Evolutionary conservation across 441 rosid species (phyloP).

Genomic region (Aquilaria agallochum): DNA sequence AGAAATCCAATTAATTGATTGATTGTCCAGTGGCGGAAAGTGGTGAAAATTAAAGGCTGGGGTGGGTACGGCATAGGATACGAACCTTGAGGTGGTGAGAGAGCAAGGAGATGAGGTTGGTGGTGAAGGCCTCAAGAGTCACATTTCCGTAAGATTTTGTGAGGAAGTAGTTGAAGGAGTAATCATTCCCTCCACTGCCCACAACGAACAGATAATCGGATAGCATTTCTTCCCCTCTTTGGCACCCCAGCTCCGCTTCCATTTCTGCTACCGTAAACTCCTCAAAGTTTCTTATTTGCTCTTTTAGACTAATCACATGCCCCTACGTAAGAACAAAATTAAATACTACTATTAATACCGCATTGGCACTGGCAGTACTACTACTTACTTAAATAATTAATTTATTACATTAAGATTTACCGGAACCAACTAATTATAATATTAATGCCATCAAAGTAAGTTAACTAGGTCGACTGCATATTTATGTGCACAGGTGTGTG

Average conservation of each 20-base stretch:
- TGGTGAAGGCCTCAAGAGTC: constrained; percentile 35
- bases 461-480: no score
- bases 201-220: constrained; percentile 35
- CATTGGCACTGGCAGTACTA: no score
- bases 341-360: no score
- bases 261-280: constrained; percentile 29
- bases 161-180: constrained; percentile 45
- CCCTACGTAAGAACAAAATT: constrained; percentile 21
- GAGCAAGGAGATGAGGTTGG: constrained; percentile 32
- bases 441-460: no score
- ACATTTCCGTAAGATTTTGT: constrained; percentile 5
- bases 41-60: not conserved
- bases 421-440: no score
- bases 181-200: constrained; percentile 62
- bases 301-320: constrained; percentile 32
- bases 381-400: no score
- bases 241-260: constrained; percentile 18
- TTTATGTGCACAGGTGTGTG: not conserved
- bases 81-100: constrained; percentile 40
- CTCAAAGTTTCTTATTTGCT: constrained; percentile 46
- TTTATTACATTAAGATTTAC: no score
- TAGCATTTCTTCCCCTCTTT: constrained; percentile 9
- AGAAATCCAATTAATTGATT: no score
- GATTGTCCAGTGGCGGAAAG: no score
- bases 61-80: not conserved